Evolutionary conservation across 345 rosid species (phyloP).

Genomic region (Brassica nigra): DNA sequence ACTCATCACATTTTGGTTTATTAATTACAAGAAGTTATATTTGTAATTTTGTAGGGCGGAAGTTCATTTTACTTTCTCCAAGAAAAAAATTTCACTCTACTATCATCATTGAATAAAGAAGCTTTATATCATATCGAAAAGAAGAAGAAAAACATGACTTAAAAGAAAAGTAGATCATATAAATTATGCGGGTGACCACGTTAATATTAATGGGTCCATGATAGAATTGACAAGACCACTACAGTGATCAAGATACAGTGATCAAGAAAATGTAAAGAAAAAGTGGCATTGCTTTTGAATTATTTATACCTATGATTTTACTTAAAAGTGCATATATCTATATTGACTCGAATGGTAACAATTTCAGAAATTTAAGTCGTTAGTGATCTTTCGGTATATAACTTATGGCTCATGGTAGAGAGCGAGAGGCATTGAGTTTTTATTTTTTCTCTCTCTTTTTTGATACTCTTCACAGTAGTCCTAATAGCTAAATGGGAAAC

Average conservation of each 20-base stretch:
- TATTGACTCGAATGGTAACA: constrained; percentile 3
- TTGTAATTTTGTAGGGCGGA: constrained; percentile 24
- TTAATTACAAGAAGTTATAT: constrained; percentile 19
- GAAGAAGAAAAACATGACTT: not conserved
- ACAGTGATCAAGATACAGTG: constrained; percentile 9
- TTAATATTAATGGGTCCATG: constrained; percentile 46
- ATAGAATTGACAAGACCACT: constrained; percentile 43
- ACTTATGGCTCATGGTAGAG: constrained; percentile 9
- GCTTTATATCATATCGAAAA: constrained; percentile 29
- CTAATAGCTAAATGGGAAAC: not conserved
- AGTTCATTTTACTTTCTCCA: not conserved
- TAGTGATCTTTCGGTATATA: constrained; percentile 6
- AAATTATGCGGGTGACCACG: constrained; percentile 37
- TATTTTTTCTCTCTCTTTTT: not conserved
- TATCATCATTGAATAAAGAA: constrained; percentile 34
- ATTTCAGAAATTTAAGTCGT: not conserved
- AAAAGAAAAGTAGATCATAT: constrained; percentile 37
- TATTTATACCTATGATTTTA: constrained; percentile 15
- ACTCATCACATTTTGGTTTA: constrained; percentile 19
- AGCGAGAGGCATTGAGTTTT: constrained; percentile 3
- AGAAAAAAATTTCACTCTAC: not conserved
- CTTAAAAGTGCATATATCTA: constrained; percentile 25
- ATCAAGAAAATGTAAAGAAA: constrained; percentile 9
- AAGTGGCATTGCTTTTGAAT: constrained; percentile 34
- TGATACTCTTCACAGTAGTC: not conserved